Evolutionary conservation across 352 stramenopile species (phyloP), one percentile per base, ranked within the genome.

Genomic region (Globisporangium heterothallicum): DNA sequence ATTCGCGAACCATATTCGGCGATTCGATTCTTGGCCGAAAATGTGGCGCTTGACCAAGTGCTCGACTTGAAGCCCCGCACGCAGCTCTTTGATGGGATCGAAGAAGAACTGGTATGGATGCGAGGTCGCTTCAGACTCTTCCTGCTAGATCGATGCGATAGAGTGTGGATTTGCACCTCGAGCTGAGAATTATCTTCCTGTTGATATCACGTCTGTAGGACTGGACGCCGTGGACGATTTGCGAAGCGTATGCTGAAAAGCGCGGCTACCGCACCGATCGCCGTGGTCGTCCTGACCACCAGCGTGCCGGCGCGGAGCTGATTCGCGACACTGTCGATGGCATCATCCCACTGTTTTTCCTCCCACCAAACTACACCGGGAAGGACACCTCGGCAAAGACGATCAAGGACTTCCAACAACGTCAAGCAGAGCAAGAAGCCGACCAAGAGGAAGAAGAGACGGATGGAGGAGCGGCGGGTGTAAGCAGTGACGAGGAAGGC

Each of bases 1-100:
- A 94, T 94, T 55, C 82, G 86, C 3, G 86, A 95, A 61, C 84
- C 86, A 8, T 96, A 90, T 58, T 93, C 82, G 41, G 80, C 84
- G 2, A 82, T 95, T 21, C 84, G 85, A 1, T 94, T 94, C 61
- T 55, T 95, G 1, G 80, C 79, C 0, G 84, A 96, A 26, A 69
- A 91, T 41, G 69, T 92, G 22, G 59, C 70, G 16, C 35, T 96
- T 35, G 77, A 92, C 57, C 68, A 66, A 34, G 68, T 92, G 29
- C 61, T 93, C 49, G 69, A 86, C 10, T 56, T 93, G 14, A 88
- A 88, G 60, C 72, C 76, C 42, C 74, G 80, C 40, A 84, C 68
- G 16, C 76, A 90, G 55, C 50, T 73, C 34, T 92, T 90, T 54
- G 82, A 93, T 22, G 78, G 66, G n/a, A 72, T 90, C 7, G 66